A percentile compares a stretch with the other conserved stretches of the same genome.
Conservation (phyloP, 2,329 filamentous ascomycete genomes). For the Cladobotryum mycophilum region DNA sequence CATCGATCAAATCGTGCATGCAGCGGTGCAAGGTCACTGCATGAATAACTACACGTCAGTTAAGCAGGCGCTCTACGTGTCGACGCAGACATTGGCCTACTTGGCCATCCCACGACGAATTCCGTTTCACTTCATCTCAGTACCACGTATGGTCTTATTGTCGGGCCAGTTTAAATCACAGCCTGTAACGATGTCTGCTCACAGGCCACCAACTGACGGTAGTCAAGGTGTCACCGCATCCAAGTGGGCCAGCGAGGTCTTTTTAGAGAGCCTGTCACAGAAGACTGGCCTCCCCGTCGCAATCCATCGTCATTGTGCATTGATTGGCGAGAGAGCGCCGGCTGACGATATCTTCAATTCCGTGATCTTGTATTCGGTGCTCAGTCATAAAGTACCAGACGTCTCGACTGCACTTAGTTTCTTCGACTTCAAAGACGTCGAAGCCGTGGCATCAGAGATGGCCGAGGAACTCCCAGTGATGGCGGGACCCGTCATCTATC, state of each 20-base stretch:
- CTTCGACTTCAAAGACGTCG: slow-evolving; percentile 2
- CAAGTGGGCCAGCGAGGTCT: slow-evolving; percentile 28
- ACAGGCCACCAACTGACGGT: slow-evolving; percentile 15
- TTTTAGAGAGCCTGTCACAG: slow-evolving; percentile 20
- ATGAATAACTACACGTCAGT: slow-evolving; percentile 25
- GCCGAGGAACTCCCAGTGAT: not conserved
- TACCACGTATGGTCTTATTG: slow-evolving; percentile 17
- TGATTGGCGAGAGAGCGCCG: slow-evolving; percentile 16
- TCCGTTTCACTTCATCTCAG: slow-evolving; percentile 31
- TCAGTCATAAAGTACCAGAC: not conserved
- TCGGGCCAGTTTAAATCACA: not conserved
- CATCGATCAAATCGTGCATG: slow-evolving; percentile 44
- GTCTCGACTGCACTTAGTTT: not conserved
- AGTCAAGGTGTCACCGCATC: slow-evolving; percentile 25
- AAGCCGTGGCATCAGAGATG: not conserved
- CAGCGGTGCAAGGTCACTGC: slow-evolving; percentile 30
- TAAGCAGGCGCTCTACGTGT: slow-evolving; percentile 19
- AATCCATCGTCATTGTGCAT: slow-evolving; percentile 22
- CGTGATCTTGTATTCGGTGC: slow-evolving; percentile 3
- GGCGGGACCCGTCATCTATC: not conserved
- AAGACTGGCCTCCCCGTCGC: slow-evolving; percentile 17
- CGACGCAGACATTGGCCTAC: slow-evolving; percentile 21
- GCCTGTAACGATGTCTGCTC: not conserved
- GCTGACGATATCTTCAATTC: slow-evolving; percentile 10
- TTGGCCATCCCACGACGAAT: slow-evolving; percentile 18